Evolutionary conservation across 768 basidiomycete genomes (phyloP).

Genomic region (Pleurotus platypus): DNA sequence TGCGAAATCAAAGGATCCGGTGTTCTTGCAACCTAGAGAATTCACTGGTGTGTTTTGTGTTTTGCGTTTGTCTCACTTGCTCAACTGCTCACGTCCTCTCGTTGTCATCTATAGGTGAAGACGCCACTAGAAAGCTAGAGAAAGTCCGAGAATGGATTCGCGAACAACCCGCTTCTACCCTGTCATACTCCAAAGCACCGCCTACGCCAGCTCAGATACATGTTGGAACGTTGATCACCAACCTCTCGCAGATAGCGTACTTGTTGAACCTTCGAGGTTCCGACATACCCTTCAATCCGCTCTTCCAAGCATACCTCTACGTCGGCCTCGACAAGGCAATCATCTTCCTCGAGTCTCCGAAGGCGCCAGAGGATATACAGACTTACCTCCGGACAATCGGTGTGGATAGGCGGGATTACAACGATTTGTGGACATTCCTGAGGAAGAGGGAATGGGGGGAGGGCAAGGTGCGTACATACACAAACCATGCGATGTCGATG

Average conservation of each 20-base stretch:
- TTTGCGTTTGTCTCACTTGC: neutral
- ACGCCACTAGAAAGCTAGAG: slow-evolving; percentile 67
- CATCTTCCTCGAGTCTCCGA: slow-evolving; percentile 74
- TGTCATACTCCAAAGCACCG: slow-evolving; percentile 58
- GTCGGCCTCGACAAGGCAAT: slow-evolving; percentile 57
- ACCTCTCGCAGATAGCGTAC: slow-evolving; percentile 78
- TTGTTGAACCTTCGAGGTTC: slow-evolving; percentile 84
- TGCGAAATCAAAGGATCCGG: slow-evolving; percentile 54
- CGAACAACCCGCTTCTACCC: slow-evolving; percentile 51
- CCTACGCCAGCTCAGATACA: slow-evolving; percentile 62
- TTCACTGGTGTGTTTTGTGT: slow-evolving; percentile 50
- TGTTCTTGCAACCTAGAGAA: slow-evolving; percentile 68
- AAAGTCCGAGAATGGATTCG: slow-evolving; percentile 70
- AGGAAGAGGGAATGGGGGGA: slow-evolving; percentile 73
- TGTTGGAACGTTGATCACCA: slow-evolving; percentile 63
- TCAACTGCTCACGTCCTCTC: neutral
- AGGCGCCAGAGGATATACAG: slow-evolving; percentile 56
- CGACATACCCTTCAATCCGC: slow-evolving; percentile 89
- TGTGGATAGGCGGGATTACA: slow-evolving; percentile 64
- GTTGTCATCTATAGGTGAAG: slow-evolving; percentile 37
- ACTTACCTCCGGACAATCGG: slow-evolving; percentile 55
- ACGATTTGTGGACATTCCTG: slow-evolving; percentile 77
- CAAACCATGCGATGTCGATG: too few species aligned
- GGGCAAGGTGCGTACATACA: slow-evolving; percentile 52
- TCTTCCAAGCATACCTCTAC: slow-evolving; percentile 87